phyloP scores from a whole-genome alignment of 305 asterid species.

The Solanum hybrid region DNA sequence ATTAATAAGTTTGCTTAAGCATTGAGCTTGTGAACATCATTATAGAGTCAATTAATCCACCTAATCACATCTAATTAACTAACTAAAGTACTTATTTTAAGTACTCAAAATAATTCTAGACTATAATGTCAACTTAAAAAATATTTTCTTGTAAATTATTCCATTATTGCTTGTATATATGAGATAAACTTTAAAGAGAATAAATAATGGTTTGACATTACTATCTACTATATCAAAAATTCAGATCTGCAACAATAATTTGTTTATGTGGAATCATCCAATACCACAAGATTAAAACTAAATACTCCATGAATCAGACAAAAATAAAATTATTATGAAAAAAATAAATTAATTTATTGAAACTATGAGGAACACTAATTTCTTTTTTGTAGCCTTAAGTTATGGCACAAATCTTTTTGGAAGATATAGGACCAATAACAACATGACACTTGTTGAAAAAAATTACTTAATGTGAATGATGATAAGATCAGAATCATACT shows the following conservation, averaged over 20 bases:
- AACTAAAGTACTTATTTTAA: not conserved
- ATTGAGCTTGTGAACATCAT: not conserved
- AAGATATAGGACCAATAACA: not conserved
- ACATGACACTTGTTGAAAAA: not conserved
- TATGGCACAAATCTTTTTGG: conserved; percentile 2
- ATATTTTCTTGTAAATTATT: not conserved
- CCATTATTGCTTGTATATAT: not conserved
- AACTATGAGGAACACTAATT: not conserved
- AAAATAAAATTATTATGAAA: not conserved
- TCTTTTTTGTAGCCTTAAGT: not conserved
- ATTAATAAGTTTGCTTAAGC: not conserved
- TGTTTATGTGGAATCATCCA: conserved; percentile 5
- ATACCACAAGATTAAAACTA: conserved; percentile 6
- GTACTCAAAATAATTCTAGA: not conserved
- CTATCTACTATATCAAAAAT: not conserved
- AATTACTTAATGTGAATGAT: not conserved
- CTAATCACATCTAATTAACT: not conserved
- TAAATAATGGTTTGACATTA: not conserved
- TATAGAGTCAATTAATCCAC: not conserved
- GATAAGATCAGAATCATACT: not conserved
- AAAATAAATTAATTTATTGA: not conserved
- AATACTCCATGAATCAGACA: not conserved
- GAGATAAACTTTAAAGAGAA: not conserved
- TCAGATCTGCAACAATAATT: not conserved
- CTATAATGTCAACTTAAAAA: not conserved